A percentile compares a stretch with the other conserved stretches of the same genome.
These are phyloP conservation scores for Sporothrix globosa DNA, from an alignment of 2,329 filamentous ascomycete genomes.

Conservation along the genomic window DNA sequence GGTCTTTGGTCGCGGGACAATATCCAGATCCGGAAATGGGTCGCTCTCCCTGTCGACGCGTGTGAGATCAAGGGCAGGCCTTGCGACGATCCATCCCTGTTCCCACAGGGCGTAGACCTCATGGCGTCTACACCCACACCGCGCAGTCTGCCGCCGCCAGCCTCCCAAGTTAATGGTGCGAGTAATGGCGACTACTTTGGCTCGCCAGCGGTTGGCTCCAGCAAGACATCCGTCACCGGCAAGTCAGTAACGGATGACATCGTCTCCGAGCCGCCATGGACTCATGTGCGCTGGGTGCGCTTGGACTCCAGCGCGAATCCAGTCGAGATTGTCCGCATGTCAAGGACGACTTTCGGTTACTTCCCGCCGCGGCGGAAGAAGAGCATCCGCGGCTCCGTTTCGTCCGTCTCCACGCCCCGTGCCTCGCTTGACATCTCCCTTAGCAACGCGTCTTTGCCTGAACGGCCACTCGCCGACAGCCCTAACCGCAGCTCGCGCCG, in stretches of 20 bases:
- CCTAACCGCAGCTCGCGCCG: slow-evolving; percentile 48
- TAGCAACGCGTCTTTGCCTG: slow-evolving; percentile 42
- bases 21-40: slow-evolving; percentile 78
- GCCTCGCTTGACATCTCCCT: slow-evolving; percentile 65
- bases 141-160: background rate
- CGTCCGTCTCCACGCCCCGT: slow-evolving; percentile 68
- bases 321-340: slow-evolving; percentile 83
- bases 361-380: slow-evolving; percentile 91
- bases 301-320: slow-evolving; percentile 70
- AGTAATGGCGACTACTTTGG: slow-evolving; percentile 27
- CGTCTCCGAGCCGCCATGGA: slow-evolving; percentile 71
- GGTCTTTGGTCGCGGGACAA: slow-evolving; percentile 93
- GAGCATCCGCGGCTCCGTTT: slow-evolving; percentile 66
- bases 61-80: slow-evolving; percentile 80
- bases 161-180: background rate
- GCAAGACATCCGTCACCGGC: slow-evolving; percentile 35
- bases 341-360: slow-evolving; percentile 79
- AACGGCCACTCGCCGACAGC: slow-evolving; percentile 41
- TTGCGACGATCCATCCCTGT: slow-evolving; percentile 57
- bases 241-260: slow-evolving; percentile 14
- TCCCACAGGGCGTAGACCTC: slow-evolving; percentile 53
- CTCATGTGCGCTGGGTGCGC: slow-evolving; percentile 85
- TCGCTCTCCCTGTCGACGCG: slow-evolving; percentile 85
- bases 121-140: slow-evolving; percentile 53
- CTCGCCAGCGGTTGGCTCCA: slow-evolving; percentile 26